Evolutionary conservation across 2,329 filamentous ascomycete genomes (phyloP), one percentile per base, ranked within the genome.

Genomic region (Colletotrichum sansevieriae): DNA sequence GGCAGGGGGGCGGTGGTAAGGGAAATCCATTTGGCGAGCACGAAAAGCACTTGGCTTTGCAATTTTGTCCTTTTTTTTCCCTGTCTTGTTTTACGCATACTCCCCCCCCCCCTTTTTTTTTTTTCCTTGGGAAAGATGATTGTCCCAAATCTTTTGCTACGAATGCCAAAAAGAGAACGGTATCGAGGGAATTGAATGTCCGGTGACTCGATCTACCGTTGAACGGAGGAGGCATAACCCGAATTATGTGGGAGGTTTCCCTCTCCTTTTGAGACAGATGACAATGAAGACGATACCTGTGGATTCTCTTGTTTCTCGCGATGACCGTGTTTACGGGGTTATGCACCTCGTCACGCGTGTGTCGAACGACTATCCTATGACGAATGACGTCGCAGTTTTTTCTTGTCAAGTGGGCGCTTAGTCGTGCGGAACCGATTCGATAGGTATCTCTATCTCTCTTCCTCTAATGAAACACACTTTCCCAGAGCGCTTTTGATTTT

Each of bases 261-360:
- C 12, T 29, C 29, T 29, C 18, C 63, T 35, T 46, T 47, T 15
- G 62, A 65, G 47, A 60, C 62, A 68, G 49, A 68, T 61, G 49
- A 65, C 55, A 68, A 65, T 68, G 44, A 68, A 68, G 49, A 68
- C 49, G 65, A 68, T 68, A 65, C 49, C 65, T 68, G 55, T 68
- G 62, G 35, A 68, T 15, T 39, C 37, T 39, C 39, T 60, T 29
- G 29, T 9, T 29, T 29, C 29, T 47, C n/a, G 46, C 20, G 10
- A n/a, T 3, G 15, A 47, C 20, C 18, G 49, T 61, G 43, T 41
- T 33, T 51, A 13, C 29, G 15, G 8, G 39, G 33, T 51, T 18
- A 12, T n/a, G 55, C 35, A 20, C 25, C 57, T 35, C 37, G 37
- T 44, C n/a, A 55, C n/a, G 47, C 22, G 13, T 37, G 46, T 33